These are phyloP conservation scores for Paramecium primaurelia DNA, from an alignment of 73 alveolate species.

Conservation along the genomic window DNA sequence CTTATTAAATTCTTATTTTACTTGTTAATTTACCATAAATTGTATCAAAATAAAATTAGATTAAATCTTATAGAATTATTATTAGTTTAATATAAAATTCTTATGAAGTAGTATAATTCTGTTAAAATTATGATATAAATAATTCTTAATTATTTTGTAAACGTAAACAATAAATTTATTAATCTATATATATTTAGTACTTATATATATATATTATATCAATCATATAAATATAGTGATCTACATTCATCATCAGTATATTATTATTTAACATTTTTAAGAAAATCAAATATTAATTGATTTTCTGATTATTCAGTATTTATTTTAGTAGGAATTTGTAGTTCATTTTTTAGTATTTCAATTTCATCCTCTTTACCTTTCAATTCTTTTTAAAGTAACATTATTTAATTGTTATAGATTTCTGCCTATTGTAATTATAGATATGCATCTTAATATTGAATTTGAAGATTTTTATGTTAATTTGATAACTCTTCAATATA, in stretches of 20 bases:
- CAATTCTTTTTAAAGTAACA: not conserved
- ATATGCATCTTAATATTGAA: not conserved
- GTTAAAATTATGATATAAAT: conserved; percentile 66
- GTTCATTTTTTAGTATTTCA: not conserved
- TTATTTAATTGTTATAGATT: not conserved
- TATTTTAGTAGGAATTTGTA: not conserved
- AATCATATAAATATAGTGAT: not conserved
- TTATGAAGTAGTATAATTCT: not conserved
- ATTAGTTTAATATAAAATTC: too few species aligned
- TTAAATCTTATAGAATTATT: not conserved
- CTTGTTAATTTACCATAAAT: not conserved
- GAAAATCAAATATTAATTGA: not conserved
- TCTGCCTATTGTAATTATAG: not conserved
- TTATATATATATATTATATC: not conserved
- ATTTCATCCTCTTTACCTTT: not conserved
- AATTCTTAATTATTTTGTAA: conserved; percentile 95
- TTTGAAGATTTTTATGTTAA: not conserved
- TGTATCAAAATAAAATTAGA: not conserved
- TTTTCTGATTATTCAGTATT: not conserved
- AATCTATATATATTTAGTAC: not conserved
- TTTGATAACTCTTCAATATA: not conserved
- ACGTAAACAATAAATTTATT: conserved; percentile 30
- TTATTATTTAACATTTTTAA: not conserved
- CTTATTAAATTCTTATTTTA: too few species aligned
- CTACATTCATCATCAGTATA: not conserved